A percentile compares a stretch with the other conserved stretches of the same genome.
Conservation (phyloP, 345 rosid species). For the Bruguiera gymnorhiza region DNA sequence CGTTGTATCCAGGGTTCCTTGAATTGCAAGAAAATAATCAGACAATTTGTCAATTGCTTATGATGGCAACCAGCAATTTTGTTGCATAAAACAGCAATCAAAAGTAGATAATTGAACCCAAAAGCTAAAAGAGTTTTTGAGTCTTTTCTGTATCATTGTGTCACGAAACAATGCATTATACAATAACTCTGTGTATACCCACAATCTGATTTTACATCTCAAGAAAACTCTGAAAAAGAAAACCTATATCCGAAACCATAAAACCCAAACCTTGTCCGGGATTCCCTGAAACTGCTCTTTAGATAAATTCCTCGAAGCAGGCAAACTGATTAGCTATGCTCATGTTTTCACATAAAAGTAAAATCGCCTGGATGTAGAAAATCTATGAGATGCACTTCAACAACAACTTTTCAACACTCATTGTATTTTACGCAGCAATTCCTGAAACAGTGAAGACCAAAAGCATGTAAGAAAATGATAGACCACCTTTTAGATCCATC, state of each 20-base stretch:
- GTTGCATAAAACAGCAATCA: not conserved
- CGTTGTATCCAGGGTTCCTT: too few species aligned
- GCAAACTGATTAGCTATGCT: slow-evolving; percentile 37
- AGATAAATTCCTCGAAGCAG: slow-evolving; percentile 31
- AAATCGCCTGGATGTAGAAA: slow-evolving; percentile 22
- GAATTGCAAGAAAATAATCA: too few species aligned
- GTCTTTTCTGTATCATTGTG: slow-evolving; percentile 19
- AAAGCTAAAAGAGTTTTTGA: slow-evolving; percentile 1
- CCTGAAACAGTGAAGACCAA: slow-evolving; percentile 31
- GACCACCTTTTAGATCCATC: not conserved
- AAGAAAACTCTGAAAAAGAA: slow-evolving; percentile 34
- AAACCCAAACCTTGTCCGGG: slow-evolving; percentile 35
- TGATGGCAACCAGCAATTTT: not conserved
- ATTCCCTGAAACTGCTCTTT: slow-evolving; percentile 37
- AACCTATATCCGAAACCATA: slow-evolving; percentile 32
- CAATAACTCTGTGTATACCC: slow-evolving; percentile 39
- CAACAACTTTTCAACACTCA: slow-evolving; percentile 28
- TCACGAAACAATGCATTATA: slow-evolving; percentile 32
- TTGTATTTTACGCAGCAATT: slow-evolving; percentile 44
- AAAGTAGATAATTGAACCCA: not conserved
- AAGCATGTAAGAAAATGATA: not conserved
- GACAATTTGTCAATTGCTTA: too few species aligned
- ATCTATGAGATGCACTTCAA: slow-evolving; percentile 25
- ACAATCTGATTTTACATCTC: slow-evolving; percentile 48
- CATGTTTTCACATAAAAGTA: slow-evolving; percentile 25